Evolutionary conservation across 306 rosid species (phyloP), one percentile per base, ranked within the genome.

Genomic region (Coriaria nepalensis): DNA sequence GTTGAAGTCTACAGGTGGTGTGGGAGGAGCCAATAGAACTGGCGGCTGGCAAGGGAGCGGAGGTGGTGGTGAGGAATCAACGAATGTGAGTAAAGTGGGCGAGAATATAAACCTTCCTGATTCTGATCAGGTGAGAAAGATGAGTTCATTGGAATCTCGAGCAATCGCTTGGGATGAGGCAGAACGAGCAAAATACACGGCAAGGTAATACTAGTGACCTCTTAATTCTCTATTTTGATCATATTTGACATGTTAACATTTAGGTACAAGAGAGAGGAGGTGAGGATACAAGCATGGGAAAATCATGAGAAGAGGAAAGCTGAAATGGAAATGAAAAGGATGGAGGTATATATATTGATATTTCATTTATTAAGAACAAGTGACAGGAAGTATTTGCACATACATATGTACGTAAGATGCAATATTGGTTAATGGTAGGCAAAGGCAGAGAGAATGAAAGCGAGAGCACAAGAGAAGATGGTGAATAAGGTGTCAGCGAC

Each of bases 91-190:
- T 53, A 69, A 64, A 48, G 42, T 52, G 44, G 6, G 62, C 39
- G 70, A 60, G 56, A 69, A 51, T 20, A 3, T 20, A 20, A 20
- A 3, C 29, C 29, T 20, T 60, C 77, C 57, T 54, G 35, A 7
- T 56, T 83, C 70, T 41, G 78, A 66, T 72, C 79, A 74, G 46
- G 68, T 53, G 37, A 61, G 40, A 48, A 69, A 72, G 43, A 51
- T 66, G 52, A 68, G 62, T 66, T 75, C 96, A 14, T 53, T 92
- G 8, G 99, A 92, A 72, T 61, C 74, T 34, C 44, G 86, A 63
- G 99, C 96, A 47, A 58, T 78, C 70, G 96, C 94, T 49, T 92
- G 99, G 99, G 88, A 92, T 55, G 96, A 92, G 41, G 99, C 99
- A 35, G 96, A 92, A 63, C 82, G 88, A 14, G 88, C 99, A 44